Evolutionary conservation across 2,329 filamentous ascomycete genomes (phyloP).

Genomic region (Ophiostoma tasmaniense): DNA sequence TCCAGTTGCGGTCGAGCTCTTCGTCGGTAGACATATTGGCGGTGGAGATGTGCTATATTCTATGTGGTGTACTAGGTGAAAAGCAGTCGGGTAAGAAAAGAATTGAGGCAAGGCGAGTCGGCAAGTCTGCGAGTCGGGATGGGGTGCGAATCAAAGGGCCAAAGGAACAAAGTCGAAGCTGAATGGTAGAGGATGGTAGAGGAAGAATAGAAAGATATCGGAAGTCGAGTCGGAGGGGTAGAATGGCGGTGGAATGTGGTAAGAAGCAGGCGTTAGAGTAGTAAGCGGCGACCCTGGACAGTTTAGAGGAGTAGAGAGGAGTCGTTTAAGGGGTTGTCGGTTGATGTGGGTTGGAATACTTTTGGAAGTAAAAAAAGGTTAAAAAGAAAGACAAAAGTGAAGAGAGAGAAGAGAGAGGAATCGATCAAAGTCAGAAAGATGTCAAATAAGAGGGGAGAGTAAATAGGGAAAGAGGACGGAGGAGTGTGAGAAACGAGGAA

Average conservation of each 20-base stretch:
- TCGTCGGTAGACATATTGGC: slow-evolving; percentile 43
- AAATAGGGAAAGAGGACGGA: not conserved
- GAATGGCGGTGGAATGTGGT: slow-evolving; percentile 7
- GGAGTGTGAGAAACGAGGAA: not conserved
- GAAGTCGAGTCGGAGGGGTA: slow-evolving; percentile 1
- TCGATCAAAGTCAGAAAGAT: not conserved
- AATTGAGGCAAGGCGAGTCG: not conserved
- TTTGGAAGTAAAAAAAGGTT: not conserved
- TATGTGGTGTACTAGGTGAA: not conserved
- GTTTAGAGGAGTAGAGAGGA: not conserved
- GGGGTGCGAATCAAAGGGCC: not conserved
- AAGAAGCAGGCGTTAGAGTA: not conserved
- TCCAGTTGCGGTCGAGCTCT: slow-evolving; percentile 69
- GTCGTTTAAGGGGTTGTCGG: slow-evolving; percentile 2
- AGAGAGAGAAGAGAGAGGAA: not conserved
- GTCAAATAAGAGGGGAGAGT: not conserved
- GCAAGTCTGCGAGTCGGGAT: not conserved
- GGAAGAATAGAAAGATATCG: not conserved
- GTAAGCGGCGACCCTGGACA: not conserved
- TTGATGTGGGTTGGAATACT: not conserved
- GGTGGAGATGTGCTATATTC: not conserved
- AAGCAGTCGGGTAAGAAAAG: too few species aligned
- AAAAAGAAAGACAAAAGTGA: not conserved
- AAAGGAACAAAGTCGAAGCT: not conserved
- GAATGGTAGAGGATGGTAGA: not conserved